These are phyloP conservation scores for Penicillium pancosmium DNA, from an alignment of 495 filamentous ascomycete genomes.

Conservation along the genomic window DNA sequence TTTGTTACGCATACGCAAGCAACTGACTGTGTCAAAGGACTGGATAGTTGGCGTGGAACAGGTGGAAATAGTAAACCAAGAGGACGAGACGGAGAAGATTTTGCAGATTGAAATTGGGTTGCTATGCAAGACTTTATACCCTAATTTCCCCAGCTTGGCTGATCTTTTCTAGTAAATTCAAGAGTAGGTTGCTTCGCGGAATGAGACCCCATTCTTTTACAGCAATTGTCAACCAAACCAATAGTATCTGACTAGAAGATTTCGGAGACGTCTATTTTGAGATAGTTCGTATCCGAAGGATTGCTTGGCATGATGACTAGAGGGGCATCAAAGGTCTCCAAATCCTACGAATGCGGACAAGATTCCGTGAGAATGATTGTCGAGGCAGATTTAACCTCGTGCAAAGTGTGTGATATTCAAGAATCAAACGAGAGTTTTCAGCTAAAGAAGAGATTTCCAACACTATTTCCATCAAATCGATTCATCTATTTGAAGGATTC, in stretches of 20 bases:
- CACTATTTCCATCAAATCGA: neutral
- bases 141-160: neutral
- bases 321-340: neutral
- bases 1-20: no score
- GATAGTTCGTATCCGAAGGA: neutral
- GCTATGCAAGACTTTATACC: no score
- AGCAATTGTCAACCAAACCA: neutral
- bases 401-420: no score
- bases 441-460: neutral
- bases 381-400: no score
- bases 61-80: no score
- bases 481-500: neutral
- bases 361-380: no score
- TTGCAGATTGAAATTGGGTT: no score
- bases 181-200: neutral
- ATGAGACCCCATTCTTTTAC: neutral
- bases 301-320: neutral
- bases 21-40: neutral
- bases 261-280: neutral
- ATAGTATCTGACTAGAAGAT: neutral
- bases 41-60: neutral
- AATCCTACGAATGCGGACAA: neutral
- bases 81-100: no score
- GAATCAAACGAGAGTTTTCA: neutral
- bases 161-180: neutral